Conservation (phyloP, 2,329 filamentous ascomycete genomes). For the Dryadomyces quercus-mongolicae region DNA sequence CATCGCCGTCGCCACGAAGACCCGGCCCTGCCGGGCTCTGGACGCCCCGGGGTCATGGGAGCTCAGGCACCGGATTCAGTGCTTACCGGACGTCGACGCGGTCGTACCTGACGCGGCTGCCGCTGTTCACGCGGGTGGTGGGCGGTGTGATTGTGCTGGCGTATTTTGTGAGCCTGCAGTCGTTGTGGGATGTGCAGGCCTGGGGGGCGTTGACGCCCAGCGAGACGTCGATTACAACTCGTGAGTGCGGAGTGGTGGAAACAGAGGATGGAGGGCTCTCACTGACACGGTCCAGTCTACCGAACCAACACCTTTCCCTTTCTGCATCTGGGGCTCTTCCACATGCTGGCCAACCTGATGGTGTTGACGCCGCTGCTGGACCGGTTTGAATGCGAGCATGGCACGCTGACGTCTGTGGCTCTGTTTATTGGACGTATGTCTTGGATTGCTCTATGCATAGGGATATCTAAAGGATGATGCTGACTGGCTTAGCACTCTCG, state of each 20-base stretch:
- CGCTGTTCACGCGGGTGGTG: constrained; percentile 69
- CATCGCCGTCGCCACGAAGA: constrained; percentile 8
- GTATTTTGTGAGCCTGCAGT: constrained; percentile 58
- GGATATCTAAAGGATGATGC: too few species aligned
- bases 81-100: constrained; percentile 56
- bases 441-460: too few species aligned
- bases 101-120: constrained; percentile 74
- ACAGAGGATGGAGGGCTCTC: too few species aligned
- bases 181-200: constrained; percentile 57
- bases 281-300: constrained; percentile 50
- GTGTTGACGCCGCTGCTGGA: constrained; percentile 81
- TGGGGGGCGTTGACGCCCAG: constrained; percentile 73
- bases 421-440: constrained; percentile 86
- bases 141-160: constrained; percentile 53
- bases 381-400: constrained; percentile 85
- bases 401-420: constrained; percentile 75
- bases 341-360: constrained; percentile 66
- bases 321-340: constrained; percentile 70
- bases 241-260: too few species aligned
- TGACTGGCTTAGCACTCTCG: constrained; percentile 47
- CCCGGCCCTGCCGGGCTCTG: constrained; percentile 6
- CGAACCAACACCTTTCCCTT: constrained; percentile 86
- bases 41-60: constrained; percentile 4
- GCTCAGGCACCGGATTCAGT: constrained; percentile 41
- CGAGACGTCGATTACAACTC: constrained; percentile 56